Percentiles rank a stretch among this genome's conserved stretches.
phyloP scores from a whole-genome alignment of 768 basidiomycete genomes.

The Collybiopsis luxurians region DNA sequence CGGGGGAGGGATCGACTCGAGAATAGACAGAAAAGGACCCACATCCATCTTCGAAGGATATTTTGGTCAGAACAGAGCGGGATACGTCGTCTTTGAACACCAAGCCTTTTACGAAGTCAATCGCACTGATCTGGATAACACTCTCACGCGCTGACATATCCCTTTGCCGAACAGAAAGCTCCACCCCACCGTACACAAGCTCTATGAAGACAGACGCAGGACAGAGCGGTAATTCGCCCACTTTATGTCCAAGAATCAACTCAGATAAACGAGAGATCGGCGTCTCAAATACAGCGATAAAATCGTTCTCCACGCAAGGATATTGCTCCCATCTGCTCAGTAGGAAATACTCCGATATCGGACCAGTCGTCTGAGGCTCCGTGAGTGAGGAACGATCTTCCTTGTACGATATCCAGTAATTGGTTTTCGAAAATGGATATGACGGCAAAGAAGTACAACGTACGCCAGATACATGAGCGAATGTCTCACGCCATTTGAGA shows the following conservation, averaged over 20 bases:
- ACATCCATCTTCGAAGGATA: conserved; percentile 33
- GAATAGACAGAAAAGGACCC: conserved; percentile 51
- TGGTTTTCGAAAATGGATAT: conserved; percentile 57
- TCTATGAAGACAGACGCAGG: conserved; percentile 69
- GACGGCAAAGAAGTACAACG: conserved; percentile 53
- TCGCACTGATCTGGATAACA: conserved; percentile 35
- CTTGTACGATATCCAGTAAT: conserved; percentile 55
- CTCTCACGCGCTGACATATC: conserved; percentile 24
- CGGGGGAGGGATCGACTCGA: conserved; percentile 22
- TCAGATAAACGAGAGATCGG: conserved; percentile 40
- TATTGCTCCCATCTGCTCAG: conserved; percentile 40
- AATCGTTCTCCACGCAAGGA: conserved; percentile 33
- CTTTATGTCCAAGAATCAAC: conserved; percentile 56
- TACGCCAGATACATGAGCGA: conserved; percentile 38
- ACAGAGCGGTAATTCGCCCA: conserved; percentile 53
- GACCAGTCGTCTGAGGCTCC: not conserved
- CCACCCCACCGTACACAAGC: conserved; percentile 45
- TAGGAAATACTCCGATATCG: conserved; percentile 22
- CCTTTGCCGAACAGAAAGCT: conserved; percentile 31
- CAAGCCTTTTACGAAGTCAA: conserved; percentile 54
- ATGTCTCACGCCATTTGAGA: conserved; percentile 57
- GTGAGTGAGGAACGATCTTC: conserved; percentile 18
- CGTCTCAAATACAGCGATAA: conserved; percentile 50
- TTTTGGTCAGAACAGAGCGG: conserved; percentile 34
- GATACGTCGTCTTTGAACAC: conserved; percentile 36